Conservation (phyloP, 1,284 basidiomycete species). For the Pseudozyma pruni region DNA sequence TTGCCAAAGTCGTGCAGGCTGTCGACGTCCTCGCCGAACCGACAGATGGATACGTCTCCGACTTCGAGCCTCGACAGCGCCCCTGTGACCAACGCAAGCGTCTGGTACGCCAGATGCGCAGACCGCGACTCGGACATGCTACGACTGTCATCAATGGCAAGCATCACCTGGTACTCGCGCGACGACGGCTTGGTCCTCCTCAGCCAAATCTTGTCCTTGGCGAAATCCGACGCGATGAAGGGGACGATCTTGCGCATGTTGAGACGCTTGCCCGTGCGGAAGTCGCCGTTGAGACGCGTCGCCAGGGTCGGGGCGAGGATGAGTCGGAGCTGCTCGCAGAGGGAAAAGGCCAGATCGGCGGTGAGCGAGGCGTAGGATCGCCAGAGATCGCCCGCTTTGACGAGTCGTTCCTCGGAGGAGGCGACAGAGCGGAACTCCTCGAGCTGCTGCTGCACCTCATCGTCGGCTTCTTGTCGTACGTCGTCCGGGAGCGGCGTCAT, state of each 20-base stretch:
- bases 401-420: slow-evolving; percentile 72
- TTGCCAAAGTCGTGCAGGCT: slow-evolving; percentile 81
- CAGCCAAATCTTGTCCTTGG: slow-evolving; percentile 99
- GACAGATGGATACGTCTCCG: slow-evolving; percentile 90
- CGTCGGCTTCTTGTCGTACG: slow-evolving; percentile 46
- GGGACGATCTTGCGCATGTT: slow-evolving; percentile 99
- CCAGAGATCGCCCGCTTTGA: slow-evolving; percentile 83
- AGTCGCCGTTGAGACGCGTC: slow-evolving; percentile 94
- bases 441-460: slow-evolving; percentile 60
- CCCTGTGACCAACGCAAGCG: slow-evolving; percentile 88
- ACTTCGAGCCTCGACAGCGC: slow-evolving; percentile 92
- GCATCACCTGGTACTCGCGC: slow-evolving; percentile 93
- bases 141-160: slow-evolving; percentile 93
- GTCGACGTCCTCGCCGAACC: slow-evolving; percentile 88
- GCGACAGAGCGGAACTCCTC: slow-evolving; percentile 75
- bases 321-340: slow-evolving; percentile 87
- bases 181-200: slow-evolving; percentile 91
- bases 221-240: slow-evolving; percentile 98
- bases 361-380: slow-evolving; percentile 88
- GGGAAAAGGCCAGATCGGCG: slow-evolving; percentile 84
- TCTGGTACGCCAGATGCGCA: slow-evolving; percentile 92
- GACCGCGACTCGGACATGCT: slow-evolving; percentile 96
- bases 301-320: slow-evolving; percentile 95
- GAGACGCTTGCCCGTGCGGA: slow-evolving; percentile 94
- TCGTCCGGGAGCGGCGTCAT: slow-evolving; percentile 60